Base-by-base conservation (phyloP, 192 early-diverging fungal species). In the Gonapodya sp. region DNA sequence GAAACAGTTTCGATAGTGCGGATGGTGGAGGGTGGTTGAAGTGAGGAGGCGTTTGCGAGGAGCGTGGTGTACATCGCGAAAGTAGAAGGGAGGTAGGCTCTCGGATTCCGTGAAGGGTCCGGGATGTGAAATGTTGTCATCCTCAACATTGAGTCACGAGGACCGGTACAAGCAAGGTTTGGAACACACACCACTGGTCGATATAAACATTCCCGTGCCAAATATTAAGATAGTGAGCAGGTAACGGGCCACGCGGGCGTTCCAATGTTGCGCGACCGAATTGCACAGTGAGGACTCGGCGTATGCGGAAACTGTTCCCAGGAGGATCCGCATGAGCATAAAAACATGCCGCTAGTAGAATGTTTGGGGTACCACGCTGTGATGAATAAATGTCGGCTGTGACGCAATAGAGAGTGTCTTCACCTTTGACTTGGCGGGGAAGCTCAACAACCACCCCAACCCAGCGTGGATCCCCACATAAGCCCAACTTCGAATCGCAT, bases 21-120 rank as follows among this genome's bases (percentile, higher is more conserved):
- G 0, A 81, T 83, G 18, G 84, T 81, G 64, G 83, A 84, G 0
- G 93, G 91, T 2, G 88, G 85, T 1, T 82, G 77, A 32, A 99
- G 87, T 18, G 89, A 89, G 2, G 88, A 84, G 0, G 94, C 91
- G 37, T 91, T 91, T 0, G 94, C 95, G 36, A 97, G 81, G 80
- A 92, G 92, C 1, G 89, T 87, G n/a, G 89, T 83, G 81, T 90
- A 93, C 97, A 98, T 99, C 73, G 95, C 92, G 87, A 97, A 97
- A 32, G 94, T 90, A 14, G 96, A 96, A 0, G 97, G 97, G 35
- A 99, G 85, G 83, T 91, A 91, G 34, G 96, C 95, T 86, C 81
- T 36, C 36, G 8, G 46, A n/a, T n/a, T n/a, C n/a, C n/a, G n/a
- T n/a, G n/a, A n/a, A n/a, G n/a, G n/a, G n/a, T n/a, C n/a, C n/a